Evolutionary conservation across 2,329 filamentous ascomycete genomes (phyloP).

Genomic region (Paecilomyces fulvus): DNA sequence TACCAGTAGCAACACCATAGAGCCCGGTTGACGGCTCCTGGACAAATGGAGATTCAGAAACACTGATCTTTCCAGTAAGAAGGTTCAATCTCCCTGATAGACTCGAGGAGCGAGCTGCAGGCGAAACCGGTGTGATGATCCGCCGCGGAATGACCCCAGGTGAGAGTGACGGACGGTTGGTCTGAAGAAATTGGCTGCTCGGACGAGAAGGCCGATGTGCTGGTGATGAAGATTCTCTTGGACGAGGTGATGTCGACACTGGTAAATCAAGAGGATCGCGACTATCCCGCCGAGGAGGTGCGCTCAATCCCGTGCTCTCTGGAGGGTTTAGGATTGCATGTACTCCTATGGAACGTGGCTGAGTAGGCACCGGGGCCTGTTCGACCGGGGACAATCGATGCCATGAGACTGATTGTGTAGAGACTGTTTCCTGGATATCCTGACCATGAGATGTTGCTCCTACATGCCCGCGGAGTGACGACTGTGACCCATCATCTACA

Average conservation of each 20-base stretch:
- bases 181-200: constrained; percentile 7
- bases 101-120: constrained; percentile 26
- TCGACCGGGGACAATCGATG: constrained; percentile 28
- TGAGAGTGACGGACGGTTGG: constrained; percentile 23
- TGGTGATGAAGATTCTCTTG: constrained; percentile 21
- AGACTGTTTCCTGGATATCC: constrained; percentile 17
- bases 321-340: constrained; percentile 34
- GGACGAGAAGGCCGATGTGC: constrained; percentile 5
- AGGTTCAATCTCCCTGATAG: constrained; percentile 15
- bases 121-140: constrained; percentile 27
- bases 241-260: constrained; percentile 14
- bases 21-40: constrained; percentile 22
- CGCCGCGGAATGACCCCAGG: constrained; percentile 22
- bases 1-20: constrained; percentile 17
- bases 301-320: constrained; percentile 14
- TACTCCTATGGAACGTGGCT: constrained; percentile 31
- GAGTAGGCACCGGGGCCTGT: constrained; percentile 21
- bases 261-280: constrained; percentile 18
- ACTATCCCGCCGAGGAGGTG: constrained; percentile 7
- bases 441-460: constrained; percentile 7
- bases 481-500: constrained; percentile 9
- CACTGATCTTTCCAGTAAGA: constrained; percentile 21
- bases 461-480: constrained; percentile 12
- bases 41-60: constrained; percentile 27
- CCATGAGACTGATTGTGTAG: constrained; percentile 26